phyloP scores from a whole-genome alignment of 139 green algal species.

The Axilococcus clingmanii region DNA sequence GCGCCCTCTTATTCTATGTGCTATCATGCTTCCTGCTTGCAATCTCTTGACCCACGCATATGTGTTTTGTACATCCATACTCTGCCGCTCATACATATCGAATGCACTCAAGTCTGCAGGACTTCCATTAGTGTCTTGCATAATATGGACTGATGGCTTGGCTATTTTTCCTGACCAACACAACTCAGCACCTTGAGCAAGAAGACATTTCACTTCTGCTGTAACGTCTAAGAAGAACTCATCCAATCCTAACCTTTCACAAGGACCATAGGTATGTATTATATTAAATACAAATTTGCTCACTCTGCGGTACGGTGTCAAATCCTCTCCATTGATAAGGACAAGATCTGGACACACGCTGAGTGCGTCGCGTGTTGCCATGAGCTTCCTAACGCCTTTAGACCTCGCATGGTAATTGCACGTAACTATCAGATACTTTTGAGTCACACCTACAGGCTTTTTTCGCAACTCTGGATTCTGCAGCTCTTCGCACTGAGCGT shows the following conservation, averaged over 20 bases:
- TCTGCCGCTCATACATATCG: background rate
- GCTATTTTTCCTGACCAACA: constrained; percentile 2
- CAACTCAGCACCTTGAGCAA: constrained; percentile 18
- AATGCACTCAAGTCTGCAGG: constrained; percentile 40
- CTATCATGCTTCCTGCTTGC: constrained; percentile 40
- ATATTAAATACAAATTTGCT: constrained; percentile 31
- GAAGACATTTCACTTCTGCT: constrained; percentile 16
- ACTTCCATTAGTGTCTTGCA: background rate
- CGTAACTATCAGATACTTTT: constrained; percentile 71
- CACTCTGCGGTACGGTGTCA: constrained; percentile 44
- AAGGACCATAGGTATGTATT: constrained; percentile 15
- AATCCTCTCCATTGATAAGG: constrained; percentile 55
- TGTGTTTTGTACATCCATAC: no score
- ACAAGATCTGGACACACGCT: constrained; percentile 43
- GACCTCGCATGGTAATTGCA: constrained; percentile 69
- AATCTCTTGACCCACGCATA: constrained; percentile 44
- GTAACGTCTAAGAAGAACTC: constrained; percentile 64
- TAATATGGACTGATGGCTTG: background rate
- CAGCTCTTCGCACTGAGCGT: constrained; percentile 66
- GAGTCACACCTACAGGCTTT: constrained; percentile 47
- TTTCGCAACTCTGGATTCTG: constrained; percentile 18
- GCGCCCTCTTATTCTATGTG: constrained; percentile 35
- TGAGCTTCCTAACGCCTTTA: constrained; percentile 71
- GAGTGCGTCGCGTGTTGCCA: constrained; percentile 47
- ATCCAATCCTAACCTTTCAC: constrained; percentile 35